These are phyloP conservation scores for Chaetomidium leptoderma DNA, from an alignment of 495 filamentous ascomycete genomes.

Conservation along the genomic window DNA sequence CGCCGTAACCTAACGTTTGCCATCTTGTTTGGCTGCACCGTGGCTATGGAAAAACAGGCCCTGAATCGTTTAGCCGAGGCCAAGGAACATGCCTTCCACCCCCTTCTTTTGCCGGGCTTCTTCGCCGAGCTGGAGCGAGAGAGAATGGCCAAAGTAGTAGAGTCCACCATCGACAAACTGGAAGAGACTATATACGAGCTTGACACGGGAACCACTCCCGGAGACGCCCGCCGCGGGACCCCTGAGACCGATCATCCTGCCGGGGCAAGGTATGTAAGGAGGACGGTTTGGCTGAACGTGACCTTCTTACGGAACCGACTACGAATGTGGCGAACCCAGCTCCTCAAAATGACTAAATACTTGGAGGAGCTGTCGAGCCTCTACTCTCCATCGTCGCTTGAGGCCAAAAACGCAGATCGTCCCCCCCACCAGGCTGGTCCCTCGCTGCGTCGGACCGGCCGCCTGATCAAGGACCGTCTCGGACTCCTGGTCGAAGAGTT, in stretches of 20 bases:
- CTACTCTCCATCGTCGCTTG: too few relatives aligned
- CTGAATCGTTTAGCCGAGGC: not conserved
- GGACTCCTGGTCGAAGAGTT: slow-evolving; percentile 29
- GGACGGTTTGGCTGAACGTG: not conserved
- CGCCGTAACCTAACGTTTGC: not conserved
- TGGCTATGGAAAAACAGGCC: not conserved
- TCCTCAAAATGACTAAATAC: not conserved
- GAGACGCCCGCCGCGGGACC: too few relatives aligned
- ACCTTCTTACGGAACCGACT: not conserved
- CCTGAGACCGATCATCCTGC: not conserved
- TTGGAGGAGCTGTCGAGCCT: not conserved
- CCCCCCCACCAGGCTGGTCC: too few relatives aligned
- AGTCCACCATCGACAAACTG: not conserved
- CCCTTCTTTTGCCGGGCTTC: slow-evolving; percentile 13
- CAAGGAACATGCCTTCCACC: not conserved
- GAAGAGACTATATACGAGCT: not conserved
- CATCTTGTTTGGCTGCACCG: not conserved
- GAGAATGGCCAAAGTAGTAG: not conserved
- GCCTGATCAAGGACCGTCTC: not conserved
- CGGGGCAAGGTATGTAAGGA: not conserved
- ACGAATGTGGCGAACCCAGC: not conserved
- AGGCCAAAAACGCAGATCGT: too few relatives aligned
- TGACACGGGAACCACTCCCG: not conserved
- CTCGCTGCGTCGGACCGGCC: not conserved
- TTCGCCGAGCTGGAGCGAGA: slow-evolving; percentile 13